Conservation (phyloP, 495 filamentous ascomycete genomes). For the Annulohypoxylon nitens region DNA sequence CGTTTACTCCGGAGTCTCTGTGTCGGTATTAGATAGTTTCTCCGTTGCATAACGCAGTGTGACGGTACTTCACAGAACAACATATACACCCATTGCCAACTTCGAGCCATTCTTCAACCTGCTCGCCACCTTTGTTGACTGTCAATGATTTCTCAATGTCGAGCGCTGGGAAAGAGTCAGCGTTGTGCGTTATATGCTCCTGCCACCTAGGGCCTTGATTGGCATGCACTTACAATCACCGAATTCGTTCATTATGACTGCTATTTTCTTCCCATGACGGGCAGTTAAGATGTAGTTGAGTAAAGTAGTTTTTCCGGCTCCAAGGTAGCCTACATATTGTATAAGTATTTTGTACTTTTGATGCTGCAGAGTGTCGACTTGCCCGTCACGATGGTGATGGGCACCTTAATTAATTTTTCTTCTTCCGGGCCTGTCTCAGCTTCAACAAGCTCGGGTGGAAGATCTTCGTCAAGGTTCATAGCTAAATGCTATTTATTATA, state of each 20-base stretch:
- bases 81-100: conserved; percentile 98
- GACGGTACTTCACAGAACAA: conserved; percentile 90
- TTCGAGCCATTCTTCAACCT: conserved; percentile 95
- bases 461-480: conserved; percentile 74
- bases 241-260: conserved; percentile 98
- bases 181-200: neutral
- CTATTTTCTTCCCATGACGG: conserved; percentile 95
- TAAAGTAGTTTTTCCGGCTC: conserved; percentile 94
- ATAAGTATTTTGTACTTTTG: conserved; percentile 33
- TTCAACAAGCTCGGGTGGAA: conserved; percentile 79
- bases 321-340: conserved; percentile 75
- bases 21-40: conserved; percentile 20
- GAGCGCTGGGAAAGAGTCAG: conserved; percentile 68
- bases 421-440: conserved; percentile 58
- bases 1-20: conserved; percentile 90
- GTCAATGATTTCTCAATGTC: conserved; percentile 96
- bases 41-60: neutral
- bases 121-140: conserved; percentile 83
- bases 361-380: conserved; percentile 42
- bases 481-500: neutral
- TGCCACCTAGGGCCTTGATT: neutral
- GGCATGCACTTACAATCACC: conserved; percentile 79
- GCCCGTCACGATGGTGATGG: conserved; percentile 96
- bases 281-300: conserved; percentile 95
- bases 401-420: conserved; percentile 75